Evolutionary conservation across 495 filamentous ascomycete species (phyloP).

Genomic region (Xylaria cubensis): DNA sequence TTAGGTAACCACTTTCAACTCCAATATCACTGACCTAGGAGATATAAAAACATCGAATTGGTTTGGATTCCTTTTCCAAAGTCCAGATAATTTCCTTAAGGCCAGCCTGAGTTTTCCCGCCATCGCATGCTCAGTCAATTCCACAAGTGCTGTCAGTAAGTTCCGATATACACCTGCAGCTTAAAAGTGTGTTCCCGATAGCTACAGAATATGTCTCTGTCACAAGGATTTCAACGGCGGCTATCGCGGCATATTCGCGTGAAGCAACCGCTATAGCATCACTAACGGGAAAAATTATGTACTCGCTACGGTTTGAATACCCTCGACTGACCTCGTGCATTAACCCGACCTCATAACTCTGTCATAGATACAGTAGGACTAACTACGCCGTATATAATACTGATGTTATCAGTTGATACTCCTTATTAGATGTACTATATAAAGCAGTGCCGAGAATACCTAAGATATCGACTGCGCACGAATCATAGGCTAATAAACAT

Average conservation of each 20-base stretch:
- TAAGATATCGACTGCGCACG: background rate
- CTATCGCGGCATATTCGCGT: background rate
- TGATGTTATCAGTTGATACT: background rate
- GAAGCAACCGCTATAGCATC: background rate
- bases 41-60: too few relatives aligned
- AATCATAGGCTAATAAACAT: background rate
- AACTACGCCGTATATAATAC: background rate
- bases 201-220: background rate
- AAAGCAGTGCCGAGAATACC: background rate
- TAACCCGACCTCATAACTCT: background rate
- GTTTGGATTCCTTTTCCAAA: too few relatives aligned
- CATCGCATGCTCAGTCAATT: background rate
- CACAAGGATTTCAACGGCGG: background rate
- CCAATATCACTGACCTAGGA: too few relatives aligned
- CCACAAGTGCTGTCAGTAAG: background rate
- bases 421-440: background rate
- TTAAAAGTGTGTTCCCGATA: background rate
- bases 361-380: background rate
- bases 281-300: background rate
- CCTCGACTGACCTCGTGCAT: background rate
- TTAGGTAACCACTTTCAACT: background rate
- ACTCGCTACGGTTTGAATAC: background rate
- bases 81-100: too few relatives aligned
- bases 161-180: background rate
- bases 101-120: background rate